These are phyloP conservation scores for Scenedesmus sp. DNA, from an alignment of 163 green algal genomes.

Conservation along the genomic window DNA sequence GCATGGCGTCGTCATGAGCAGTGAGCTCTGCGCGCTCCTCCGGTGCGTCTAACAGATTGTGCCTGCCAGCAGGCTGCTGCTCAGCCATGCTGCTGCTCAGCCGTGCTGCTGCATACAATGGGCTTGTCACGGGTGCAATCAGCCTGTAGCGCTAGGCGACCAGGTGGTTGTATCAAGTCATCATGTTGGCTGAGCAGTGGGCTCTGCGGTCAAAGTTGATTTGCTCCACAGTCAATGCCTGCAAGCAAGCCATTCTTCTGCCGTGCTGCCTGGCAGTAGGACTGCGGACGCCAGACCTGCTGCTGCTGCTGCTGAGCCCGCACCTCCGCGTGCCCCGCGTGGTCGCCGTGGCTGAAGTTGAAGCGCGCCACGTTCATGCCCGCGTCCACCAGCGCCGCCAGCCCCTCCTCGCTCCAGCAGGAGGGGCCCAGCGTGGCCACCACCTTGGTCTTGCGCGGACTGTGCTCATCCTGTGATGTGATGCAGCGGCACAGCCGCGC, in stretches of 20 bases:
- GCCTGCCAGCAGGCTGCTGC: neutral
- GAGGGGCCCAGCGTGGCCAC: constrained; percentile 97
- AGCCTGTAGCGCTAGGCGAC: too few species aligned
- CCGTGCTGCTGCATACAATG: too few species aligned
- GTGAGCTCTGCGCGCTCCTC: neutral
- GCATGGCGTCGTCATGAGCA: neutral
- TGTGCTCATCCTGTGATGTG: constrained; percentile 5
- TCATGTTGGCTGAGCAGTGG: too few species aligned
- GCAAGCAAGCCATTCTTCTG: too few species aligned
- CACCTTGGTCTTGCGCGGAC: constrained; percentile 82
- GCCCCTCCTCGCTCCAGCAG: constrained; percentile 85
- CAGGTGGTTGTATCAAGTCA: too few species aligned
- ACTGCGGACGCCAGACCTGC: too few species aligned
- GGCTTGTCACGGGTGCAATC: neutral
- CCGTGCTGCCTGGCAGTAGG: too few species aligned
- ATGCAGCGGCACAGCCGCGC: neutral
- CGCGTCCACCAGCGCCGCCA: constrained; percentile 87
- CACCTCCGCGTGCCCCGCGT: constrained; percentile 81
- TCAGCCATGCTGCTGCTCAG: neutral
- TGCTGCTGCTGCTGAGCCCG: neutral
- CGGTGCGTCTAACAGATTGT: too few species aligned
- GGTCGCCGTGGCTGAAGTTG: constrained; percentile 96
- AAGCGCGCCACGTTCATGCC: constrained; percentile 99
- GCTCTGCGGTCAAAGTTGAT: too few species aligned
- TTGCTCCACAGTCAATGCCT: too few species aligned